Base-by-base conservation (phyloP, 2,329 filamentous ascomycete genomes). In the Phialophora macrospora region DNA sequence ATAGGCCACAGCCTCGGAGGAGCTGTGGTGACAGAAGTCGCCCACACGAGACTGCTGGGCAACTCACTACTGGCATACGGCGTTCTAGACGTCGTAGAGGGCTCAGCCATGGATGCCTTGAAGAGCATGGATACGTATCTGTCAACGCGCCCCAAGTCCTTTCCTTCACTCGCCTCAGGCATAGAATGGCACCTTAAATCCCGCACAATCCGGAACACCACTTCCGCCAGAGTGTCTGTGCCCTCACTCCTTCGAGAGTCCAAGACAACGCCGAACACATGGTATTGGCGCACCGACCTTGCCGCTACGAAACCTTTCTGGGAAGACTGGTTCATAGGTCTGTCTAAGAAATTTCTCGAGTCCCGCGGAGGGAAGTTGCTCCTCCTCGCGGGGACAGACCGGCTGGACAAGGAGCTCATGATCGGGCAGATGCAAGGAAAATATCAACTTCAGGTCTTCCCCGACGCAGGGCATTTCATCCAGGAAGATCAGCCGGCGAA, bases 401-500 rank as follows among this genome's bases (percentile, higher is more conserved):
- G 93, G 56, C 77, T 97, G 64, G 93, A 97, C 76, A 96, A 91
- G 70, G 93, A 96, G 74, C 80, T 97, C 74, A 97, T 92, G 77
- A 97, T 97, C 76, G 93, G 93, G 17, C 93, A 97, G 79, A 97
- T 97, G 93, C 93, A 97, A 82, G 93, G 93, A 4, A 98, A 98
- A 83, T 99, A 98, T 75, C 93, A 96, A 64, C 82, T 99, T 54
- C 91, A 97, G 72, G 93, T 99, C 6, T 91, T 98, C 73, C 93
- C 95, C 0, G 92, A 97, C 75, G 93, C 95, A 1, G 95, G 95
- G 0, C 95, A 99, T 77, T 99, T 99, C 74, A 88, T 99, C 63
- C 95, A 99, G 71, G 95, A 99, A 77, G 95, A 99, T 76, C 85
- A 94, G 57, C 93, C 95, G 0, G 90, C 93, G 74, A 96, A 94